Base-by-base conservation (phyloP, 768 basidiomycete species). In the Dioszegia aurantiaca region DNA sequence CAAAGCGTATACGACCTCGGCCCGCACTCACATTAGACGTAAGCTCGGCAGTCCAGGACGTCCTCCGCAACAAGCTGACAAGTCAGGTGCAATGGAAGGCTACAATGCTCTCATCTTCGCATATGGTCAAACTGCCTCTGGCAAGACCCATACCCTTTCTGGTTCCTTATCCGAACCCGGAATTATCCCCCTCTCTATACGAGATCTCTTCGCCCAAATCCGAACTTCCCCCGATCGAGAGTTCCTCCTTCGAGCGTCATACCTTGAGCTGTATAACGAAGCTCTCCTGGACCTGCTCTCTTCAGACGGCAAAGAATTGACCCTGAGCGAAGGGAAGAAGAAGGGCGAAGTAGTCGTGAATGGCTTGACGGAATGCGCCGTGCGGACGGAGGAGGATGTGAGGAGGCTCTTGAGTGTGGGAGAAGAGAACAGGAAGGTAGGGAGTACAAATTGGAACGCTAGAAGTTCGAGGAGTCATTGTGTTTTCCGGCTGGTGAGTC, bases 361-460 rank as follows among this genome's bases (percentile, higher is more conserved):
- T 23, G 83, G 95, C 0, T 79, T 85, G 9, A 90, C 91, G 39
- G 94, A 97, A 72, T 90, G 93, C 72, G 91, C 93, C 1, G 90
- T 98, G n/a, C 91, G 89, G 14, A 88, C 87, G 65, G 79, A 94
- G 27, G 87, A 87, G 66, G 83, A 87, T 37, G 90, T 98, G 14
- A 83, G 85, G 53, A 89, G 89, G 59, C 87, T 97, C 4, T 78
- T 99, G 65, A 82, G 83, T 67, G 80, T 90, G 23, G 94, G 94
- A 4, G 90, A 95, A 73, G 84, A 87, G 3, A 86, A 90, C 68
- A 80, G 94, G 48, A 81, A 90, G 60, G 95, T 92, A 3, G 93
- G 92, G 0, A 89, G 86, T 65, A 99, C 95, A n/a, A 94, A 99
- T 70, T 99, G 94, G 94, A 99, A 99, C 72, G 88, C 92, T 68